Conservation (phyloP, 1,284 basidiomycete genomes). For the Rugosomyces carneus region DNA sequence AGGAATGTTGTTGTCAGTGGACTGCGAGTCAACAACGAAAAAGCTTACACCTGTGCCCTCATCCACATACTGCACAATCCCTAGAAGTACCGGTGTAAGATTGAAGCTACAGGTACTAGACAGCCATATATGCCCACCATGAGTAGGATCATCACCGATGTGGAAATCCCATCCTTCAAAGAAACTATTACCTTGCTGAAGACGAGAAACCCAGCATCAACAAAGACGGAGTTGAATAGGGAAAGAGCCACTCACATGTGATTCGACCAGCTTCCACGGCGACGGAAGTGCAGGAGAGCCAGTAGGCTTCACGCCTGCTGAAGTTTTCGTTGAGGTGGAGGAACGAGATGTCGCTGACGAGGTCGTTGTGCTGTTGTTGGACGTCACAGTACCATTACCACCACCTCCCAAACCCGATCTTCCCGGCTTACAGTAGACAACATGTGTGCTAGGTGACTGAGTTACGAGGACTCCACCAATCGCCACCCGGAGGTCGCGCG, state of each 20-base stretch:
- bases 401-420: slow-evolving; percentile 19
- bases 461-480: slow-evolving; percentile 45
- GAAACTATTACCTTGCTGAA: slow-evolving; percentile 59
- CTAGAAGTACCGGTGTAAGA: slow-evolving; percentile 19
- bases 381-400: slow-evolving; percentile 14
- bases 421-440: slow-evolving; percentile 38
- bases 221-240: background rate
- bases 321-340: slow-evolving; percentile 12
- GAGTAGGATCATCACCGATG: slow-evolving; percentile 68
- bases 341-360: slow-evolving; percentile 12
- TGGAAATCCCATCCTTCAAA: slow-evolving; percentile 82
- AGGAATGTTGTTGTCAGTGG: background rate
- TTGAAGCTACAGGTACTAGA: slow-evolving; percentile 5
- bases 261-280: slow-evolving; percentile 31
- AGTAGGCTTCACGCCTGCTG: slow-evolving; percentile 16
- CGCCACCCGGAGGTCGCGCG: slow-evolving; percentile 60
- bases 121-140: slow-evolving; percentile 46
- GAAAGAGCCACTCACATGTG: slow-evolving; percentile 25
- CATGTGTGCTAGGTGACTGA: slow-evolving; percentile 20
- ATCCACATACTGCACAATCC: slow-evolving; percentile 49
- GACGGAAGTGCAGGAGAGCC: slow-evolving; percentile 24
- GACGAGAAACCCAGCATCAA: slow-evolving; percentile 1
- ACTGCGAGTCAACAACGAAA: background rate
- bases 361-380: slow-evolving; percentile 12
- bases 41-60: slow-evolving; percentile 47